phyloP scores from a whole-genome alignment of 2,329 filamentous ascomycete species.

The Beauveria sp. region DNA sequence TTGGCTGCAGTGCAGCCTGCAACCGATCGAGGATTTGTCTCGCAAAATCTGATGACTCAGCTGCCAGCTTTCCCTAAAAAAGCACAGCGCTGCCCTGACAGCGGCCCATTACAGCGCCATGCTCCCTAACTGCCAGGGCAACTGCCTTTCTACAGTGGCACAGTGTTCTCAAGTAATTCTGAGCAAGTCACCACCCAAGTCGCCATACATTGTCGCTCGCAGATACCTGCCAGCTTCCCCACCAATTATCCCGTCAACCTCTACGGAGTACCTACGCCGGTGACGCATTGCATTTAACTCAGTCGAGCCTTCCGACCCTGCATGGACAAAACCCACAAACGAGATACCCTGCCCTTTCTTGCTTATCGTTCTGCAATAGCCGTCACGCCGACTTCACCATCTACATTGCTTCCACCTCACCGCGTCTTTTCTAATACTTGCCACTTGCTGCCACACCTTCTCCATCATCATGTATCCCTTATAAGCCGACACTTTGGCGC shows the following conservation, averaged over 20 bases:
- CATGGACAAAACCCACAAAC: background rate
- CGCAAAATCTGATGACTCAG: background rate
- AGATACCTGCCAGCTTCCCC: background rate
- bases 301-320: background rate
- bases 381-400: background rate
- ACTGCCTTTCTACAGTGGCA: background rate
- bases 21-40: background rate
- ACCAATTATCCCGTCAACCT: background rate
- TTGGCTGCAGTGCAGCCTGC: background rate
- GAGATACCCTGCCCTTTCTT: background rate
- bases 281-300: constrained; percentile 7
- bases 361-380: background rate
- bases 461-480: background rate
- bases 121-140: no score
- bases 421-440: background rate
- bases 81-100: background rate
- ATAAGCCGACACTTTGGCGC: background rate
- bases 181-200: no score
- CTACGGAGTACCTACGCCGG: background rate
- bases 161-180: background rate
- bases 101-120: background rate
- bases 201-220: no score
- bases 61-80: background rate
- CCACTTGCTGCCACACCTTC: no score
- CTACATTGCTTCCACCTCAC: background rate